A percentile compares a stretch with the other conserved stretches of the same genome.
Conservation (phyloP, 257 asterid genomes). For the Rubia yunnanensis region DNA sequence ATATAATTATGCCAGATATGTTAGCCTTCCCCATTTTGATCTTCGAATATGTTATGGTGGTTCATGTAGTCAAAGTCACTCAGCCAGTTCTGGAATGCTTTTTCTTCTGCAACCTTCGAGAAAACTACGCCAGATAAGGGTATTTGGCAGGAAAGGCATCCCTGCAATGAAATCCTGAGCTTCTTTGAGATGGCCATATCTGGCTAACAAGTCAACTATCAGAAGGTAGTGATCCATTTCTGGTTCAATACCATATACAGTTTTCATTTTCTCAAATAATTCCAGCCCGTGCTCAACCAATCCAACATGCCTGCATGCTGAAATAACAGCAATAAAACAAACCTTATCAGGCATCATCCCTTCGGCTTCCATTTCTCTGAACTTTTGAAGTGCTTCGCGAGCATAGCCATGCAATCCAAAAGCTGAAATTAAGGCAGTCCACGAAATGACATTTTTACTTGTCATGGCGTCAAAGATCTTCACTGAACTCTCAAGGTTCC, state of each 20-base stretch:
- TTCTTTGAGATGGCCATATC: constrained; percentile 53
- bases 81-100: constrained; percentile 4
- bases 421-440: constrained; percentile 63
- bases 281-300: constrained; percentile 63
- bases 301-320: constrained; percentile 83
- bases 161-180: constrained; percentile 60
- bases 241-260: constrained; percentile 50
- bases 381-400: constrained; percentile 46
- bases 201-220: constrained; percentile 60
- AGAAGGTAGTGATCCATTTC: constrained; percentile 65
- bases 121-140: constrained; percentile 64
- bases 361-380: constrained; percentile 44
- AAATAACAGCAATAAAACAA: constrained; percentile 48
- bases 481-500: constrained; percentile 42
- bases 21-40: no score
- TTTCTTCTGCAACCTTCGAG: constrained; percentile 70
- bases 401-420: constrained; percentile 68
- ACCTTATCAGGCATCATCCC: constrained; percentile 64
- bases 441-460: constrained; percentile 44
- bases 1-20: no score
- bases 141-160: constrained; percentile 82
- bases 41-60: no score
- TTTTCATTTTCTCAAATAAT: constrained; percentile 46
- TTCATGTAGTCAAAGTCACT: background rate
- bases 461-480: constrained; percentile 46